Evolutionary conservation across 2,329 filamentous ascomycete species (phyloP).

Genomic region (Emydomyces testavorans): DNA sequence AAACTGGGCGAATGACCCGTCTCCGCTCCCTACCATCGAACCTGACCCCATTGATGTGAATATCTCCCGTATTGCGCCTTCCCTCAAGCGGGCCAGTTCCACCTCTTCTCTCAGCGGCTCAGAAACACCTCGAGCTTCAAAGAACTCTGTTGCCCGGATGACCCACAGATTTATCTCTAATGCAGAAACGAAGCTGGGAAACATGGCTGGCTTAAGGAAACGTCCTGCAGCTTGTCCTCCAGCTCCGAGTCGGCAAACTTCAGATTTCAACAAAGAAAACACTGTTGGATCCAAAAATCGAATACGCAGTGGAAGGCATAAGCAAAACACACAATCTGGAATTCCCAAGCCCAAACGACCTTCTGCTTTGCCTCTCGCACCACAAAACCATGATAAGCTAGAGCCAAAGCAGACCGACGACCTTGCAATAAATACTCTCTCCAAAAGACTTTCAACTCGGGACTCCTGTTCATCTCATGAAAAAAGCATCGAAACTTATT

Average conservation of each 20-base stretch:
- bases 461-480: constrained; percentile 23
- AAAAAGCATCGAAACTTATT: constrained; percentile 30
- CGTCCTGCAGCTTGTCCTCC: background rate
- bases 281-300: background rate
- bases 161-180: constrained; percentile 26
- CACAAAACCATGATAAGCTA: background rate
- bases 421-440: background rate
- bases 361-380: constrained; percentile 1
- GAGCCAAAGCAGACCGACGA: background rate
- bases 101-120: constrained; percentile 18
- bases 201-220: constrained; percentile 13
- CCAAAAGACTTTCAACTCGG: background rate
- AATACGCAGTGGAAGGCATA: background rate
- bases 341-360: background rate
- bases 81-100: constrained; percentile 6
- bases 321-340: background rate
- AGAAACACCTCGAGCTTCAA: constrained; percentile 19
- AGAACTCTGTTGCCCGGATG: constrained; percentile 21
- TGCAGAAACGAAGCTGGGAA: constrained; percentile 21
- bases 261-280: background rate
- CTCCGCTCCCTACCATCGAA: constrained; percentile 2
- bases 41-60: background rate
- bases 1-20: constrained; percentile 1
- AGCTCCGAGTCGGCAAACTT: background rate
- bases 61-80: background rate